These are phyloP conservation scores for Lipomyces orientalis DNA, from an alignment of 805 yeast species.

Conservation along the genomic window DNA sequence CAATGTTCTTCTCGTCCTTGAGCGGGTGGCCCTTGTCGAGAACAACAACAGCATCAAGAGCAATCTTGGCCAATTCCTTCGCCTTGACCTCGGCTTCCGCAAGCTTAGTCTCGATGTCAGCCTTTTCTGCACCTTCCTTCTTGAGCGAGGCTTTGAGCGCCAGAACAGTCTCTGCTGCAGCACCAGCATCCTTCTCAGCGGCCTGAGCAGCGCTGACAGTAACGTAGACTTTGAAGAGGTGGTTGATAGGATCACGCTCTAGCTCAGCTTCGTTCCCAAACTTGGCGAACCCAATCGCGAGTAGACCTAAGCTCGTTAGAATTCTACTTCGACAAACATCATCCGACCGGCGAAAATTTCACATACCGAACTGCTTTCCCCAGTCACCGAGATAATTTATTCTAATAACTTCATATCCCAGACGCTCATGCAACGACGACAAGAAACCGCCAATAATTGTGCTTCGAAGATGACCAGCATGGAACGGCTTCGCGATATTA, in stretches of 20 bases:
- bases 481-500: constrained; percentile 99
- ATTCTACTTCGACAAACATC: background rate
- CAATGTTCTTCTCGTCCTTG: constrained; percentile 10
- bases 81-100: constrained; percentile 15
- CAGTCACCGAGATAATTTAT: constrained; percentile 98
- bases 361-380: constrained; percentile 95
- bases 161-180: constrained; percentile 57
- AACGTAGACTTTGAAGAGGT: constrained; percentile 93
- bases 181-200: constrained; percentile 61
- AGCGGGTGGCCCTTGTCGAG: constrained; percentile 25
- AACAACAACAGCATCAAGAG: constrained; percentile 22
- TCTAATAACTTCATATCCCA: constrained; percentile 92
- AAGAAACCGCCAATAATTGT: constrained; percentile 98
- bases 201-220: constrained; percentile 77
- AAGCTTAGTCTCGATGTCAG: constrained; percentile 13
- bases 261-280: constrained; percentile 82
- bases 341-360: background rate
- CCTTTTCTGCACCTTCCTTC: constrained; percentile 42
- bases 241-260: constrained; percentile 83
- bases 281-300: constrained; percentile 88
- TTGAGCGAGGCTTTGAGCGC: constrained; percentile 33
- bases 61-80: constrained; percentile 31
- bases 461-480: constrained; percentile 97
- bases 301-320: constrained; percentile 45
- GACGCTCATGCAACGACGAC: constrained; percentile 83